Evolutionary conservation across 2,329 filamentous ascomycete species (phyloP).

Genomic region (Acrodontium crateriforme): DNA sequence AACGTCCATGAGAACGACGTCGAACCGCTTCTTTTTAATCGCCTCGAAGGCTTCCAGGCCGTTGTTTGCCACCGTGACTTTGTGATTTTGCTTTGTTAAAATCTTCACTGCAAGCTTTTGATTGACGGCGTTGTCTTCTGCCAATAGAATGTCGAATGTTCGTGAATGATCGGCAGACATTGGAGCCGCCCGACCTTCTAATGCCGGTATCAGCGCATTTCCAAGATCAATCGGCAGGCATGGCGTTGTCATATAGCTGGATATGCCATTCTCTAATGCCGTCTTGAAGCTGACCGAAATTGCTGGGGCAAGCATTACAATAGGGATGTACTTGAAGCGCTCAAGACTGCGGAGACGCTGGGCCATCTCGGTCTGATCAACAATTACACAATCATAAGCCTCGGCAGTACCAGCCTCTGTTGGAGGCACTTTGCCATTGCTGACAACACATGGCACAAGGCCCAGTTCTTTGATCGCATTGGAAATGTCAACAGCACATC

Average conservation of each 20-base stretch:
- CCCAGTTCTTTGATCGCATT: slow-evolving; percentile 66
- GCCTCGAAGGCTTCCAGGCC: slow-evolving; percentile 84
- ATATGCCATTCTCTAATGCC: slow-evolving; percentile 85
- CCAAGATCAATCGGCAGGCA: slow-evolving; percentile 88
- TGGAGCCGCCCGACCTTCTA: slow-evolving; percentile 85
- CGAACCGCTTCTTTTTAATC: slow-evolving; percentile 84
- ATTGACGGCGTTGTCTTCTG: slow-evolving; percentile 96
- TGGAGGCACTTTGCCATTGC: slow-evolving; percentile 52
- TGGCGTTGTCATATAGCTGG: slow-evolving; percentile 98
- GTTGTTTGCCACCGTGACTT: slow-evolving; percentile 86
- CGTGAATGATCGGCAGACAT: slow-evolving; percentile 86
- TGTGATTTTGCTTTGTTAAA: slow-evolving; percentile 88
- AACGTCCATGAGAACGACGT: slow-evolving; percentile 97
- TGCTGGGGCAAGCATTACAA: slow-evolving; percentile 77
- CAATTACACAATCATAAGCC: slow-evolving; percentile 87
- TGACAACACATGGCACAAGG: slow-evolving; percentile 71
- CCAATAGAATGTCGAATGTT: slow-evolving; percentile 87
- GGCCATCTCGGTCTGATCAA: slow-evolving; percentile 88
- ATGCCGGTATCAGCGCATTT: slow-evolving; percentile 87
- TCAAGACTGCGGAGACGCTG: slow-evolving; percentile 71
- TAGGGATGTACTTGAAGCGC: slow-evolving; percentile 94
- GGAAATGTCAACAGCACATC: slow-evolving; percentile 61
- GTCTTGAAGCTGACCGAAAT: slow-evolving; percentile 89
- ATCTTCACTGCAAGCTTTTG: slow-evolving; percentile 94
- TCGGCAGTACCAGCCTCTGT: slow-evolving; percentile 40